Conservation (phyloP, 106 monocot genomes). For the Platanthera zijinensis region DNA sequence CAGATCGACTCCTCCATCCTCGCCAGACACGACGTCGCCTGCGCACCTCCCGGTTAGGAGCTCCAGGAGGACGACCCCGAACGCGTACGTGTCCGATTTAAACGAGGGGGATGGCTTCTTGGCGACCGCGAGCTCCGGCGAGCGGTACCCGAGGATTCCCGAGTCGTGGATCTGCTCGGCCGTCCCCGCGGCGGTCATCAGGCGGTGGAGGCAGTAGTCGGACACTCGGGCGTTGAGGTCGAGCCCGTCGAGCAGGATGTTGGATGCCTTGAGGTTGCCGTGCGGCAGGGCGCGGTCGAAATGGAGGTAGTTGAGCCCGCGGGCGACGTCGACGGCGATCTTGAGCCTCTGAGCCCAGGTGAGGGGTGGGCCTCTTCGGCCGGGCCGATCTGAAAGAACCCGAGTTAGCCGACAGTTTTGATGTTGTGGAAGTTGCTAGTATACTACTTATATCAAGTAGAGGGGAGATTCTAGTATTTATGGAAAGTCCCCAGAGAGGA, state of each 20-base stretch:
- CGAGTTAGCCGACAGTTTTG: no score
- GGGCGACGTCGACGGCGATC: constrained; percentile 78
- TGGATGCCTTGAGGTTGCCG: constrained; percentile 91
- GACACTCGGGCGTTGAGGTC: constrained; percentile 88
- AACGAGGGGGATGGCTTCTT: constrained; percentile 82
- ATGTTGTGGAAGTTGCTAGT: no score
- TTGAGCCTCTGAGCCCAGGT: constrained; percentile 91
- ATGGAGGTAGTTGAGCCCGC: constrained; percentile 97
- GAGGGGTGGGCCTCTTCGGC: constrained; percentile 70
- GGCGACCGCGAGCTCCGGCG: constrained; percentile 69
- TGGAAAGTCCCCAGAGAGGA: no score
- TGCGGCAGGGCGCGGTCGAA: constrained; percentile 84
- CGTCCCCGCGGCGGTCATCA: constrained; percentile 85
- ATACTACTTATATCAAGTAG: no score
- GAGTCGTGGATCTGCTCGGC: constrained; percentile 67
- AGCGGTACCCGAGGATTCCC: constrained; percentile 74
- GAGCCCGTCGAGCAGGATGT: constrained; percentile 76
- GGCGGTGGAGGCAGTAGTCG: constrained; percentile 93
- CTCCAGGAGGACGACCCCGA: constrained; percentile 83
- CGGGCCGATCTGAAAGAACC: constrained; percentile 66
- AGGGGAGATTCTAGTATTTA: no score
- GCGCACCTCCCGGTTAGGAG: constrained; percentile 84
- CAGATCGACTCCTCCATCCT: constrained; percentile 75
- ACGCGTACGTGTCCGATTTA: constrained; percentile 83
- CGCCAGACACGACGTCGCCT: constrained; percentile 69